Percentiles rank a stretch among this genome's conserved stretches.
Evolutionary conservation across 495 filamentous ascomycete species (phyloP).

Genomic region (Beverwykella pulmonaria): DNA sequence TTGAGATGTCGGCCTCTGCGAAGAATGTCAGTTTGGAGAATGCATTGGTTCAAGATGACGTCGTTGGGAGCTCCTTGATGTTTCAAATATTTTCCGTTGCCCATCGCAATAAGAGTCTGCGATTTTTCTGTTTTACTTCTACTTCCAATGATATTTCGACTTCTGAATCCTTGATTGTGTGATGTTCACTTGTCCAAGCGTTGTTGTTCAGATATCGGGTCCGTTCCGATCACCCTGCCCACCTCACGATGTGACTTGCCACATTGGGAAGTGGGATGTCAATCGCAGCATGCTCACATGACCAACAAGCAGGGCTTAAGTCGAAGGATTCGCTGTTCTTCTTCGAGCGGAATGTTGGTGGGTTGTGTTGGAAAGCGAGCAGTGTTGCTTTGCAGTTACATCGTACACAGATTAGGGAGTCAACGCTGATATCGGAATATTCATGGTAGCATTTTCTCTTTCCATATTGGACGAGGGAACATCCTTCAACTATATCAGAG

Average conservation of each 20-base stretch:
- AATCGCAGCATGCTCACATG: not conserved
- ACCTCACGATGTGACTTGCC: not conserved
- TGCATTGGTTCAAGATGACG: not conserved
- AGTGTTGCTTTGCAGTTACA: too few relatives aligned
- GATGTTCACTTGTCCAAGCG: not conserved
- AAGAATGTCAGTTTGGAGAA: not conserved
- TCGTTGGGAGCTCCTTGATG: not conserved
- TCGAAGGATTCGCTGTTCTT: too few relatives aligned
- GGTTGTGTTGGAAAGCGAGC: too few relatives aligned
- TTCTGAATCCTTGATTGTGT: not conserved
- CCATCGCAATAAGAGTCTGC: constrained; percentile 5
- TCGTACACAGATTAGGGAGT: too few relatives aligned
- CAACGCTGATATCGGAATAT: too few relatives aligned
- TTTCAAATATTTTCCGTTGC: constrained; percentile 4
- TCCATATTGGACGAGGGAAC: too few relatives aligned
- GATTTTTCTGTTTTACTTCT: not conserved
- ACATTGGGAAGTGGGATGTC: not conserved
- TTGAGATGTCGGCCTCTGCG: not conserved
- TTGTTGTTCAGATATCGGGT: not conserved
- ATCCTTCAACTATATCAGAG: too few relatives aligned
- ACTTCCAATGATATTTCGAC: not conserved
- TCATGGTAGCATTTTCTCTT: too few relatives aligned
- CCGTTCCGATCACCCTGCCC: not conserved
- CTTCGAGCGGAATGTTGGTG: too few relatives aligned
- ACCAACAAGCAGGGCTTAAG: not conserved